Evolutionary conservation across 140 eudicot species (phyloP).

Genomic region (Cichorium intybus): DNA sequence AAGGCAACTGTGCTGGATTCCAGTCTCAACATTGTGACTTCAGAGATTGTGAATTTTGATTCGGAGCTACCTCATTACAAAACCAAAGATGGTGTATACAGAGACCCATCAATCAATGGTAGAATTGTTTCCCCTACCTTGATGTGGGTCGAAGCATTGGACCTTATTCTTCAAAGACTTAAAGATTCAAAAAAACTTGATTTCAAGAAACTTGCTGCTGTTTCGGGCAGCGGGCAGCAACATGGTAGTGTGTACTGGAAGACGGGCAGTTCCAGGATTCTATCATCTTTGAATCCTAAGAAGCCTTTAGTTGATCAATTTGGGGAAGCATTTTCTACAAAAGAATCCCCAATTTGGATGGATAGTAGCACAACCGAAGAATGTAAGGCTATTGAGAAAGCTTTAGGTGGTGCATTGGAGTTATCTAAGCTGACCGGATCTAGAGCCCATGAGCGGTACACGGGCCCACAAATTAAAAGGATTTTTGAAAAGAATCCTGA

Average conservation of each 20-base stretch:
- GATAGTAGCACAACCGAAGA: constrained; percentile 87
- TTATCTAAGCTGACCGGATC: constrained; percentile 84
- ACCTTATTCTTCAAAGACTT: constrained; percentile 64
- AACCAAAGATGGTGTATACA: constrained; percentile 88
- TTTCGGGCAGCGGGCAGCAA: constrained; percentile 93
- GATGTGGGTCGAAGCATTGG: constrained; percentile 96
- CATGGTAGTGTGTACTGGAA: constrained; percentile 95
- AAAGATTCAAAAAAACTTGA: constrained; percentile 44
- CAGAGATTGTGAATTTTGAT: constrained; percentile 71
- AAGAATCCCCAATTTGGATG: constrained; percentile 96
- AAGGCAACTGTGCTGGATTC: constrained; percentile 88
- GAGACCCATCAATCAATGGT: constrained; percentile 60
- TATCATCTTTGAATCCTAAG: constrained; percentile 64
- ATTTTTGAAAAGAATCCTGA: constrained; percentile 68
- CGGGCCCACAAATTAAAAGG: constrained; percentile 88
- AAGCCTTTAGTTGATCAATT: constrained; percentile 63
- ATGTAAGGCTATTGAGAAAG: constrained; percentile 81
- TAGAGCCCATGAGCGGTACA: constrained; percentile 79
- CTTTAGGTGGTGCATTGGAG: constrained; percentile 80
- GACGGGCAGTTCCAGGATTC: constrained; percentile 46
- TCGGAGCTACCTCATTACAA: constrained; percentile 79
- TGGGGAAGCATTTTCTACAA: constrained; percentile 65
- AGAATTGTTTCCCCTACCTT: constrained; percentile 84
- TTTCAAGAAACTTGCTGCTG: constrained; percentile 59
- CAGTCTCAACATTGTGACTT: constrained; percentile 53